Percentiles rank a stretch among this genome's conserved stretches.
These are phyloP conservation scores for Penicillium concentricum DNA, from an alignment of 2,329 filamentous ascomycete genomes.

Conservation along the genomic window DNA sequence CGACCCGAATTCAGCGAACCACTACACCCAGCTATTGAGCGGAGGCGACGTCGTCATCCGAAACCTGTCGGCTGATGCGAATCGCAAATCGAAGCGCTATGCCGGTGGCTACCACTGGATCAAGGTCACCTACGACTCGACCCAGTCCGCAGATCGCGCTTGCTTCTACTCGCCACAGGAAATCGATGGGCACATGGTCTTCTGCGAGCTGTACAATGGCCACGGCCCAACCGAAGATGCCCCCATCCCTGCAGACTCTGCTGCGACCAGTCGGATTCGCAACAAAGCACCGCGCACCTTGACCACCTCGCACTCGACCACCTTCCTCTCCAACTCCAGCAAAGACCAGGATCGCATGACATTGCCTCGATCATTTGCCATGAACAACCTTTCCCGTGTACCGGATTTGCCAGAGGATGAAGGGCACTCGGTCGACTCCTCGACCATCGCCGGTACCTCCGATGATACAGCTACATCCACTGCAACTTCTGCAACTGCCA, in stretches of 20 bases:
- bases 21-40: constrained; percentile 71
- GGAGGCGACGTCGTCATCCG: constrained; percentile 70
- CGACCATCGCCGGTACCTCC: constrained; percentile 42
- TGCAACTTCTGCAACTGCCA: constrained; percentile 16
- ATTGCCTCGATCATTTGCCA: constrained; percentile 41
- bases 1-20: constrained; percentile 67
- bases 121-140: constrained; percentile 76
- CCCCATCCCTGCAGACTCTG: constrained; percentile 55
- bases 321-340: constrained; percentile 30
- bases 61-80: constrained; percentile 68
- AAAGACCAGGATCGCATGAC: constrained; percentile 36
- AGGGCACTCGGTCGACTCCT: constrained; percentile 31
- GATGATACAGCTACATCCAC: constrained; percentile 40
- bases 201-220: constrained; percentile 68
- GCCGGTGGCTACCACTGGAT: constrained; percentile 90
- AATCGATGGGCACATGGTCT: constrained; percentile 68
- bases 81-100: constrained; percentile 75
- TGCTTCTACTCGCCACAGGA: constrained; percentile 69
- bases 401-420: constrained; percentile 31
- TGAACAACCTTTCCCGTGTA: constrained; percentile 37
- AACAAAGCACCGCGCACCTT: constrained; percentile 35
- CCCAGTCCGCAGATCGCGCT: constrained; percentile 68
- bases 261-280: constrained; percentile 24
- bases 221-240: constrained; percentile 64
- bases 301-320: constrained; percentile 36